Percentiles rank a stretch among this genome's conserved stretches.
phyloP scores from a whole-genome alignment of 768 basidiomycete genomes.

The Mycena floridula region DNA sequence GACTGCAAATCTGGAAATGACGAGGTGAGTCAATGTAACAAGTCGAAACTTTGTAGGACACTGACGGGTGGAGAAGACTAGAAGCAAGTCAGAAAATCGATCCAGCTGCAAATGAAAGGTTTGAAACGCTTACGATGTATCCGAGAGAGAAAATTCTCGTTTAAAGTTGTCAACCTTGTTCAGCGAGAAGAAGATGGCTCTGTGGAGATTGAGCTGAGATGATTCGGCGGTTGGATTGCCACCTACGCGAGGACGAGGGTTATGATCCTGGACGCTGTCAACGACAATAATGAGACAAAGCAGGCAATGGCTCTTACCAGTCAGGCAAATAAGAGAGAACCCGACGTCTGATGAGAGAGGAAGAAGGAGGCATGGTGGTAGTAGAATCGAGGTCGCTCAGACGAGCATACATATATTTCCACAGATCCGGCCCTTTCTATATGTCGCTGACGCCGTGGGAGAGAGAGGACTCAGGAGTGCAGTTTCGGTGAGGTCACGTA shows the following conservation, averaged over 20 bases:
- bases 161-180: slow-evolving; percentile 67
- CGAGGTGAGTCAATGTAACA: too few species aligned
- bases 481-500: too few species aligned
- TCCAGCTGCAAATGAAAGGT: slow-evolving; percentile 11
- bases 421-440: too few species aligned
- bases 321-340: slow-evolving; percentile 70
- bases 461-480: too few species aligned
- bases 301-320: slow-evolving; percentile 43
- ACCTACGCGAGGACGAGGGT: slow-evolving; percentile 64
- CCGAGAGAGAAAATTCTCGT: slow-evolving; percentile 71
- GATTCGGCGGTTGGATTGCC: not conserved
- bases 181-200: slow-evolving; percentile 57
- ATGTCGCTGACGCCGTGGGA: too few species aligned
- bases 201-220: slow-evolving; percentile 17
- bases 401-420: slow-evolving; percentile 1
- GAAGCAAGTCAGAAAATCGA: not conserved
- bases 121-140: slow-evolving; percentile 55
- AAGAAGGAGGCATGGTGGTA: slow-evolving; percentile 14
- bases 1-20: slow-evolving; percentile 46
- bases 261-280: slow-evolving; percentile 43
- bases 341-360: too few species aligned
- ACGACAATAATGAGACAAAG: not conserved
- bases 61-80: slow-evolving; percentile 38
- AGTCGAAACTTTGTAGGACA: not conserved
- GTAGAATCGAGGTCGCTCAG: slow-evolving; percentile 3